Base-by-base conservation (phyloP, 164 flowering plant genomes). In the Kalanchoe fedtschenkoi region DNA sequence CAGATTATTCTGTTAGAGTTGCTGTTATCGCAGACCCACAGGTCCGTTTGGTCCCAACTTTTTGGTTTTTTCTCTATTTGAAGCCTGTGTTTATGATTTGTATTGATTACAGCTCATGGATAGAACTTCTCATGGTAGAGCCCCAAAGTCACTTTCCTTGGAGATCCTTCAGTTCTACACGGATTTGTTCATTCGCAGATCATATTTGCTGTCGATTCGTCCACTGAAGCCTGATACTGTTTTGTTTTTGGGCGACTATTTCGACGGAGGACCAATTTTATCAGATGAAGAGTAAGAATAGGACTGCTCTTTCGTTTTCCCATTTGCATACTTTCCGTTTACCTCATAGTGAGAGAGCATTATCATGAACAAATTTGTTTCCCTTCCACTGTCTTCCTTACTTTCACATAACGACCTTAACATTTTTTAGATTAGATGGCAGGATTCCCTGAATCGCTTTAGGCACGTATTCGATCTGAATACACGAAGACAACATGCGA, bases 1-100 rank as follows among this genome's bases (percentile, higher is more conserved):
- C 70, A 14, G 66, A 66, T 56, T 69, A 75, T 62, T 73, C 62
- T 68, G 78, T 79, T 47, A 88, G 89, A 74, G 74, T 89, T 60
- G 96, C 87, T 55, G 87, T 92, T 65, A 19, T 92, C 38, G 75
- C 98, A 32, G 98, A 92, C 75, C 96, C 93, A 11, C 98, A 92
- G 91, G 98, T 88, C 26, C 59, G 28, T 51, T 19, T 43, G 0
- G n/a, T n/a, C 16, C 19, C 54, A 21, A 15, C 22, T 39, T 62
- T 30, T 37, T 35, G 68, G 32, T 29, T 44, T 6, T 33, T 56
- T 33, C 19, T 65, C 8, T 58, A 0, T 51, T 60, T 4, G 3
- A 39, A 22, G 8, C 44, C 17, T 17, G 22, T 24, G 42, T 3
- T 8, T 16, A 5, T 29, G 15, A 22, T 17, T 6, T 34, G 54